These are phyloP conservation scores for Rhizopogon salebrosus DNA, from an alignment of 768 basidiomycete species.

Conservation along the genomic window DNA sequence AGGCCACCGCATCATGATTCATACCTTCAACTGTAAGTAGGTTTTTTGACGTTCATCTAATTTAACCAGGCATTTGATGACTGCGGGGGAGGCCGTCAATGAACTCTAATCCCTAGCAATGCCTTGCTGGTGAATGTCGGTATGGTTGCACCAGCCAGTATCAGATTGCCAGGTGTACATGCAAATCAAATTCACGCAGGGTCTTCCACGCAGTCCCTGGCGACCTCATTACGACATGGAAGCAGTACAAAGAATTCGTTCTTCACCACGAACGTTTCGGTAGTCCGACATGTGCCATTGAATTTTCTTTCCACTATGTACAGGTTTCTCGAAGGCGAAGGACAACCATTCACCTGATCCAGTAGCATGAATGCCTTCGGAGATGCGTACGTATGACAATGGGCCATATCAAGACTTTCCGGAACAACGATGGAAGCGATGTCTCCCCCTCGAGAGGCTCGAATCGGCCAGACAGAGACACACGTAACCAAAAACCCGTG, in stretches of 20 bases:
- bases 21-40: too few relatives aligned
- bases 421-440: conserved; percentile 18
- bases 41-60: too few relatives aligned
- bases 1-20: too few relatives aligned
- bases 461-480: conserved; percentile 33
- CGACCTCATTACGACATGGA: conserved; percentile 92
- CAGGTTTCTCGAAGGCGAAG: conserved; percentile 33
- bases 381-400: conserved; percentile 40
- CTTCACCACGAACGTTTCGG: conserved; percentile 68
- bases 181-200: conserved; percentile 44
- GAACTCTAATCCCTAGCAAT: too few relatives aligned
- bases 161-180: too few relatives aligned
- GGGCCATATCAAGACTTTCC: conserved; percentile 11
- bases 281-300: conserved; percentile 49
- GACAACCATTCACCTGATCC: conserved; percentile 37
- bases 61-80: too few relatives aligned
- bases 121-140: too few relatives aligned
- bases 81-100: too few relatives aligned
- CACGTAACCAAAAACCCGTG: conserved; percentile 30
- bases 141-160: too few relatives aligned
- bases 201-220: conserved; percentile 94
- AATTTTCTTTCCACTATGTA: neutral
- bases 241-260: conserved; percentile 86
- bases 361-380: conserved; percentile 53
- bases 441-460: conserved; percentile 13